Evolutionary conservation across 768 basidiomycete genomes (phyloP), one percentile per base, ranked within the genome.

Genomic region (Neoboletus magnificus): DNA sequence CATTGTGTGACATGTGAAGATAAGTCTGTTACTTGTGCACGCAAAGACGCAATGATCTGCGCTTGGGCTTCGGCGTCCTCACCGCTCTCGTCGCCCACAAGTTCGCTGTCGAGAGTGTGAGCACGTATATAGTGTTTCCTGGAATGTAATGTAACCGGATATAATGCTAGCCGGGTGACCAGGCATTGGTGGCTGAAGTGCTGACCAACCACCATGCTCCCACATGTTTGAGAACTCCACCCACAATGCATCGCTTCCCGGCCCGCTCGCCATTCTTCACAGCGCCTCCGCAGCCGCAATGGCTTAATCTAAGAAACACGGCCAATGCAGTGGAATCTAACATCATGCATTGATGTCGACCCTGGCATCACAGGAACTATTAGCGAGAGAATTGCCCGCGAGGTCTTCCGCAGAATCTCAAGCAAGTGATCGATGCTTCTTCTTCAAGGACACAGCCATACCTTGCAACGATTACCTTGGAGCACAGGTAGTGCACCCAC

Each of bases 1-100:
- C n/a, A n/a, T 67, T 90, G 83, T 27, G 86, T 85, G 44, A 97
- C 91, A 71, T 98, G 96, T 15, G 89, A 84, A 66, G 91, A 86
- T 42, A 98, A 79, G 67, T 97, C 91, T 47, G 88, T 83, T 12
- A 96, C 82, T 70, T 97, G 93, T 1, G 77, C 66, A 22, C 92
- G 87, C 29, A 98, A 77, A 0, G 91, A 87, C 15, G 78, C 75
- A 62, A 96, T 93, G 62, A 98, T 82, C 74, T 87, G 84, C 8
- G 84, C 85, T 66, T 95, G 90, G 3, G 93, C 92, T 63, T 92
- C 79, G 56, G 71, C 51, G 27, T 72, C 69, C 53, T 72, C 66
- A 27, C 72, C 69, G 50, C 48, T 54, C 52, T 71, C 58, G 43
- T 62, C 55, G 22, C 59, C 51, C 6, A 50, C 45, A 6, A 1